A percentile compares a stretch with the other conserved stretches of the same genome.
Conservation (phyloP, 1,284 basidiomycete species). For the Cryptococcus depauperatus region DNA sequence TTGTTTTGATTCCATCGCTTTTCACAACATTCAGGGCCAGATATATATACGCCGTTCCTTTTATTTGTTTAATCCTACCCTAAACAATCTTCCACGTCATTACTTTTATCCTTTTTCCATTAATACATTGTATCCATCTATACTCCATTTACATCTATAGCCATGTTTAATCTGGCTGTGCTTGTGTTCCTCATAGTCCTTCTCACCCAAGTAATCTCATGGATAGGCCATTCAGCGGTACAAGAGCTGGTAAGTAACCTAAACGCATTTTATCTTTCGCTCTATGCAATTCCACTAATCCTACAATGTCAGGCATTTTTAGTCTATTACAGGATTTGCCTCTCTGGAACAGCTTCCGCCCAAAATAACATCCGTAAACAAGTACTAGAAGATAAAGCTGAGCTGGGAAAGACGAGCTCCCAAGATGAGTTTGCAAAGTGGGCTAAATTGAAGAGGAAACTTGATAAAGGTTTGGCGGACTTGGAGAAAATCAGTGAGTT, state of each 20-base stretch:
- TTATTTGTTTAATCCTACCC: background rate
- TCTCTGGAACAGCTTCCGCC: conserved; percentile 51
- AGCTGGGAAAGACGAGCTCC: conserved; percentile 79
- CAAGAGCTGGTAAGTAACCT: conserved; percentile 67
- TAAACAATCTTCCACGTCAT: background rate
- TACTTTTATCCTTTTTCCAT: background rate
- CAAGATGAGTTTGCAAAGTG: conserved; percentile 99
- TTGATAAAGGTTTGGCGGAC: conserved; percentile 88
- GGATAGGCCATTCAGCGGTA: conserved; percentile 77
- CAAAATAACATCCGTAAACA: conserved; percentile 66
- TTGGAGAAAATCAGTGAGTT: conserved; percentile 85
- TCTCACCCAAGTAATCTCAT: conserved; percentile 69
- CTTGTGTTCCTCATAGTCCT: conserved; percentile 74
- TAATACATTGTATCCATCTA: background rate
- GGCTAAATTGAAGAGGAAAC: conserved; percentile 83
- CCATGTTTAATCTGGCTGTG: conserved; percentile 52
- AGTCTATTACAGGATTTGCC: conserved; percentile 59
- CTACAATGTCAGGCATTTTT: conserved; percentile 56
- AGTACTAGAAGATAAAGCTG: conserved; percentile 69
- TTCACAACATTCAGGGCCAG: background rate
- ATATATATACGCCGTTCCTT: background rate
- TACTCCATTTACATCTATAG: background rate
- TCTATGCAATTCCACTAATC: background rate
- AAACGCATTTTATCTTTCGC: conserved; percentile 2
- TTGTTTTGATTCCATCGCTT: background rate